phyloP scores from a whole-genome alignment of 441 rosid species.

The Populus hybrid region DNA sequence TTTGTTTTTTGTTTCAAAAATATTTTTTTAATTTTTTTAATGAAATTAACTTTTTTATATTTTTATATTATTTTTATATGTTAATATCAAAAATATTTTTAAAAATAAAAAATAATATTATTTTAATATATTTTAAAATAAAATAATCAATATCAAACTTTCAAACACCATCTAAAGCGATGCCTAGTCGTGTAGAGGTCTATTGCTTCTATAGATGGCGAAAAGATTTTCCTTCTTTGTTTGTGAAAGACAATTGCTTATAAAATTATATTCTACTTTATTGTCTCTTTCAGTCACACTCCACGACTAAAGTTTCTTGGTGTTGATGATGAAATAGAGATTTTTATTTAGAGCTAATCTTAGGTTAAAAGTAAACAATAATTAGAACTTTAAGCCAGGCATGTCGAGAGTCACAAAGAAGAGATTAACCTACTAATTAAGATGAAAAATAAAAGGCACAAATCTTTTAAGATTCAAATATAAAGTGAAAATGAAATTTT shows the following conservation, averaged over 20 bases:
- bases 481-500: too few species aligned
- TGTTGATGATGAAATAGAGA: neutral
- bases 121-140: too few species aligned
- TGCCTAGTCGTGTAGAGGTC: neutral
- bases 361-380: neutral
- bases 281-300: slow-evolving; percentile 7
- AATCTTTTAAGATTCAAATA: too few species aligned
- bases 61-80: too few species aligned
- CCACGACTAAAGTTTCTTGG: neutral
- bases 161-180: neutral
- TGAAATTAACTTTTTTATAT: too few species aligned
- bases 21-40: too few species aligned
- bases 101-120: too few species aligned
- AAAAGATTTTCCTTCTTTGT: neutral
- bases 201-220: slow-evolving; percentile 11
- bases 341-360: neutral
- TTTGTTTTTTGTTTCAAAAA: too few species aligned
- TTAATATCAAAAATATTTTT: too few species aligned
- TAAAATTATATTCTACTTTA: neutral
- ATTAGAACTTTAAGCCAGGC: neutral
- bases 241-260: neutral
- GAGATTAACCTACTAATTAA: neutral
- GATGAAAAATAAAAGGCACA: neutral
- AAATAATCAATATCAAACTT: too few species aligned
- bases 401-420: neutral